Evolutionary conservation across 1,284 basidiomycete genomes (phyloP).

Genomic region (Termitomyces sp.): DNA sequence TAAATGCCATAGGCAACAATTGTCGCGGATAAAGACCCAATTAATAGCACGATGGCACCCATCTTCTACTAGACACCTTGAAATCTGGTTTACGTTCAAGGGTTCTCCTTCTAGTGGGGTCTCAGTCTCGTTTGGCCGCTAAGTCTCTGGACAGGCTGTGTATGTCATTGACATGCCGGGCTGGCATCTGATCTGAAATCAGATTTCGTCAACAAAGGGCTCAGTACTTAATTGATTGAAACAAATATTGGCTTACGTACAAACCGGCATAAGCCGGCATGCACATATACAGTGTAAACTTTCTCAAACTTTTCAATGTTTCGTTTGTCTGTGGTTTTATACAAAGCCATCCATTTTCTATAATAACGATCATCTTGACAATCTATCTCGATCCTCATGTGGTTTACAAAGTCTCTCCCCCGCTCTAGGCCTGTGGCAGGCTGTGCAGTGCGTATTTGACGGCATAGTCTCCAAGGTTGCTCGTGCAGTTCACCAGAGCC

Average conservation of each 20-base stretch:
- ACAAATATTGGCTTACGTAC: too few relatives aligned
- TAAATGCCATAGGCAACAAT: slow-evolving; percentile 17
- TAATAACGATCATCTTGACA: neutral
- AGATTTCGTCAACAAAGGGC: neutral
- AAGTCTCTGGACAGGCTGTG: neutral
- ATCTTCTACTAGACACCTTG: neutral
- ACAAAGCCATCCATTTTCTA: neutral
- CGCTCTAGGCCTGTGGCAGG: too few relatives aligned
- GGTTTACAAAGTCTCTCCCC: neutral
- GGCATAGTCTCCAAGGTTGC: too few relatives aligned
- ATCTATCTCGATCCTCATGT: too few relatives aligned
- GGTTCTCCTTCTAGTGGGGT: neutral
- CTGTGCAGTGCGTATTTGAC: too few relatives aligned
- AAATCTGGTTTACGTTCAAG: neutral
- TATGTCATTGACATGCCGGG: neutral
- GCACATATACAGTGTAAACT: too few relatives aligned
- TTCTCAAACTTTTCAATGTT: too few relatives aligned
- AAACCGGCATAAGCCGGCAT: neutral
- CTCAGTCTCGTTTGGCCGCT: neutral
- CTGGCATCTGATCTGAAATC: neutral
- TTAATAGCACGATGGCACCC: slow-evolving; percentile 10
- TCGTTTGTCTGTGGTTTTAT: too few relatives aligned
- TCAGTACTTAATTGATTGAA: too few relatives aligned
- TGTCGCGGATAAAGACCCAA: slow-evolving; percentile 15
- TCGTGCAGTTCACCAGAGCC: too few relatives aligned